Conservation (phyloP, 306 rosid species). For the Prunus persica region DNA sequence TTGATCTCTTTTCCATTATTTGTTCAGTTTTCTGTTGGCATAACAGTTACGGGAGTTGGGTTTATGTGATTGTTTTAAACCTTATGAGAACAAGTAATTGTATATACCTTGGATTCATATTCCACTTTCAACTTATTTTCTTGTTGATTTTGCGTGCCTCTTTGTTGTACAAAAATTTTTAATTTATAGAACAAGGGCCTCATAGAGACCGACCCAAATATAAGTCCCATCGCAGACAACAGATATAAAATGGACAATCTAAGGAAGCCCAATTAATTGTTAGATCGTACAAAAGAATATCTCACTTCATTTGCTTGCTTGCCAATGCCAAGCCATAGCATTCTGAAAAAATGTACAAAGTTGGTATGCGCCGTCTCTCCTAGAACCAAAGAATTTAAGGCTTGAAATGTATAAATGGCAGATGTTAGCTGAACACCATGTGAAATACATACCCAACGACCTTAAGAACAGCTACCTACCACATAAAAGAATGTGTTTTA, state of each 20-base stretch:
- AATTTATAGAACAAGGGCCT: background rate
- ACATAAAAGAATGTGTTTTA: constrained; percentile 5
- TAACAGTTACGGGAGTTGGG: background rate
- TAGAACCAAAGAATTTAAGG: background rate
- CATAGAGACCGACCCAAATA: background rate
- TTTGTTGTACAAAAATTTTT: background rate
- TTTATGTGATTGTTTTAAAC: constrained; percentile 2
- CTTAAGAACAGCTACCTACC: constrained; percentile 21
- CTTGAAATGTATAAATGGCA: background rate
- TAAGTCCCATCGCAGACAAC: background rate
- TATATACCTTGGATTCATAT: background rate
- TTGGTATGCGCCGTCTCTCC: background rate
- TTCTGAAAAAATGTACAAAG: background rate
- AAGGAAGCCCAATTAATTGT: background rate
- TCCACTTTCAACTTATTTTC: background rate
- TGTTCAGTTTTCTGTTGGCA: background rate
- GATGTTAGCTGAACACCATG: constrained; percentile 23
- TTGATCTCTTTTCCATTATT: constrained; percentile 12
- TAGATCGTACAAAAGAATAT: too few species aligned
- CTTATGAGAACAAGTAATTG: background rate
- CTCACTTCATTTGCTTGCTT: too few species aligned
- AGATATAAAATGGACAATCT: background rate
- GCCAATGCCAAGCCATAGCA: too few species aligned
- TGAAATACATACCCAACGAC: constrained; percentile 25
- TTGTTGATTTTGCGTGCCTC: background rate